Conservation (phyloP, 148 eudicot genomes). For the Persicaria tinctoria region DNA sequence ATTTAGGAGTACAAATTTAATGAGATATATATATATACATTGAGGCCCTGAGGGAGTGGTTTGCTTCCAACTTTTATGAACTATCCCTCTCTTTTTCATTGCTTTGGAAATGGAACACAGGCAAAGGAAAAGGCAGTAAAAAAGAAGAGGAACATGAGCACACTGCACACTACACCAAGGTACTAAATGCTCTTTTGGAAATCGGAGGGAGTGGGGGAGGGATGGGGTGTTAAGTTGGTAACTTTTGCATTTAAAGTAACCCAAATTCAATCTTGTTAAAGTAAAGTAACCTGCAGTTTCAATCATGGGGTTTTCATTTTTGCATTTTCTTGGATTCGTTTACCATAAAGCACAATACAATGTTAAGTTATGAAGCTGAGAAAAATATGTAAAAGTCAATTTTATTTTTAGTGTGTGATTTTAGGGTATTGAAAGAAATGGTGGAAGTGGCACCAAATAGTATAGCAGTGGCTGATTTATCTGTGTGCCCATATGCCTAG, state of each 20-base stretch:
- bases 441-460: background rate
- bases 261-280: background rate
- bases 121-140: slow-evolving; percentile 3
- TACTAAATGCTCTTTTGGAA: background rate
- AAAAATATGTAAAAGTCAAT: too few species aligned
- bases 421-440: background rate
- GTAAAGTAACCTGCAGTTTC: background rate
- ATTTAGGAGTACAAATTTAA: too few species aligned
- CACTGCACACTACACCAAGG: background rate
- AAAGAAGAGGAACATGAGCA: slow-evolving; percentile 10
- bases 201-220: background rate
- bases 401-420: background rate
- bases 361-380: too few species aligned
- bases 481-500: too few species aligned
- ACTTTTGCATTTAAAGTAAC: background rate
- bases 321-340: background rate
- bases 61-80: background rate
- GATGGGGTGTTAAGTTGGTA: slow-evolving; percentile 1
- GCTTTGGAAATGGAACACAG: slow-evolving; percentile 10
- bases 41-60: background rate
- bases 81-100: background rate
- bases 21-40: too few species aligned
- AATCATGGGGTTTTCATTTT: background rate
- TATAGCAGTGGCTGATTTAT: background rate
- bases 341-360: background rate